phyloP scores from a whole-genome alignment of 1,284 basidiomycete genomes.

The Singerocomus rubriflavus region DNA sequence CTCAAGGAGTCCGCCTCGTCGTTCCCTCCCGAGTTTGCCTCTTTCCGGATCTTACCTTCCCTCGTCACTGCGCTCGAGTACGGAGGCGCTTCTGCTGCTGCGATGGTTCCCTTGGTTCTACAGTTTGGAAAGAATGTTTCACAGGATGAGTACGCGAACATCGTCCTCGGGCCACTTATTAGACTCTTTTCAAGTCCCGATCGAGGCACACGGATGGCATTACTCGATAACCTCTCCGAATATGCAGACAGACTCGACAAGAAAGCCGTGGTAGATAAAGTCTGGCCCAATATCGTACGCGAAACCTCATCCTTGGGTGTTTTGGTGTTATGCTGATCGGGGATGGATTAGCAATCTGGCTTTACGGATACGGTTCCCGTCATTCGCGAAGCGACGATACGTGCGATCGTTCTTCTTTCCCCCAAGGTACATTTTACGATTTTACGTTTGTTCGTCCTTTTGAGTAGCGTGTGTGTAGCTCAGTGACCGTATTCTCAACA shows the following conservation, averaged over 20 bases:
- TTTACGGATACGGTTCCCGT: constrained; percentile 93
- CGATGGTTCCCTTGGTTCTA: constrained; percentile 80
- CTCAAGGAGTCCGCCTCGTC: constrained; percentile 78
- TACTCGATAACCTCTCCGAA: constrained; percentile 82
- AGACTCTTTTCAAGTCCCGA: constrained; percentile 87
- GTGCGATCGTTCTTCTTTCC: constrained; percentile 81
- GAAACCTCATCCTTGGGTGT: not conserved
- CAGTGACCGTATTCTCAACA: constrained; percentile 91
- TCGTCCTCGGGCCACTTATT: constrained; percentile 76
- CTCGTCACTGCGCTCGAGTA: constrained; percentile 83
- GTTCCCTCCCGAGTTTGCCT: constrained; percentile 86
- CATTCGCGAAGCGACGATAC: constrained; percentile 93
- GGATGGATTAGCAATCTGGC: constrained; percentile 72
- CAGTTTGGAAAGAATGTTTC: constrained; percentile 75
- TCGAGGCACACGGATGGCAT: constrained; percentile 89
- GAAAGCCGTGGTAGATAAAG: constrained; percentile 79
- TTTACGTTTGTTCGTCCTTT: not conserved
- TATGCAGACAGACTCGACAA: constrained; percentile 88
- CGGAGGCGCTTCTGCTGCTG: constrained; percentile 76
- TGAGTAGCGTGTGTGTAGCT: constrained; percentile 47
- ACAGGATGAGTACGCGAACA: constrained; percentile 67
- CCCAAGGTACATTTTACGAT: constrained; percentile 63
- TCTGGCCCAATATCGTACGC: constrained; percentile 89
- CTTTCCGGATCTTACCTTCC: constrained; percentile 85
- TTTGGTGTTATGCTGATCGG: not conserved